Percentiles rank a stretch among this genome's conserved stretches.
These are phyloP conservation scores for Paraleonurus japonicus DNA, from an alignment of 257 asterid genomes.

Conservation along the genomic window DNA sequence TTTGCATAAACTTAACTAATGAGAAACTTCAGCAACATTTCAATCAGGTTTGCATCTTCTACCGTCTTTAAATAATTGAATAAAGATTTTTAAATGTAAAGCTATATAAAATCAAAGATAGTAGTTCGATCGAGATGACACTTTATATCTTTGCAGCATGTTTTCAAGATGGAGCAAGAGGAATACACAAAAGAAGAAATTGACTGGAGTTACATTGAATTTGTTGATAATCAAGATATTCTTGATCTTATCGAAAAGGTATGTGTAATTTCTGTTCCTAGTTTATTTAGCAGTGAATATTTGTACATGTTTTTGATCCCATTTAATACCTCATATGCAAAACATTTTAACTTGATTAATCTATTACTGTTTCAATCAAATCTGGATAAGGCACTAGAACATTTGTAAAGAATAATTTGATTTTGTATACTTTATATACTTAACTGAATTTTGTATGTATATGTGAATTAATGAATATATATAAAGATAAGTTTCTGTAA, in stretches of 20 bases:
- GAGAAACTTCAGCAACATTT: conserved; percentile 97
- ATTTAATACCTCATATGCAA: not conserved
- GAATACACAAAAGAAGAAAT: conserved; percentile 88
- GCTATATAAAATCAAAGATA: not conserved
- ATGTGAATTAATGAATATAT: not conserved
- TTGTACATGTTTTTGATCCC: not conserved
- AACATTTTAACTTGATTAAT: not conserved
- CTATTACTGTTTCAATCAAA: not conserved
- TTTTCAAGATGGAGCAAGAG: conserved; percentile 97
- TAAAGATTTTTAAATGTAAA: not conserved
- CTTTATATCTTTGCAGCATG: conserved; percentile 58
- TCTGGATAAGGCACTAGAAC: not conserved
- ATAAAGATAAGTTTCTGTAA: not conserved
- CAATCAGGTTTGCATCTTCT: conserved; percentile 62
- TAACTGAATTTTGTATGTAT: not conserved
- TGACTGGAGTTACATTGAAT: conserved; percentile 91
- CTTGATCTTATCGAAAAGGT: conserved; percentile 98
- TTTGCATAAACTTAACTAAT: conserved; percentile 91
- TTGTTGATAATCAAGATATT: conserved; percentile 84
- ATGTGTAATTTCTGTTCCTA: conserved; percentile 2
- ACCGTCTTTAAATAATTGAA: not conserved
- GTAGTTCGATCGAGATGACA: conserved; percentile 14
- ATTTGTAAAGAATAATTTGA: too few species aligned
- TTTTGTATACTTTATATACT: not conserved
- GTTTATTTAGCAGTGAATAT: not conserved